Evolutionary conservation across 2,329 filamentous ascomycete genomes (phyloP).

Genomic region (Gremmenia infestans): DNA sequence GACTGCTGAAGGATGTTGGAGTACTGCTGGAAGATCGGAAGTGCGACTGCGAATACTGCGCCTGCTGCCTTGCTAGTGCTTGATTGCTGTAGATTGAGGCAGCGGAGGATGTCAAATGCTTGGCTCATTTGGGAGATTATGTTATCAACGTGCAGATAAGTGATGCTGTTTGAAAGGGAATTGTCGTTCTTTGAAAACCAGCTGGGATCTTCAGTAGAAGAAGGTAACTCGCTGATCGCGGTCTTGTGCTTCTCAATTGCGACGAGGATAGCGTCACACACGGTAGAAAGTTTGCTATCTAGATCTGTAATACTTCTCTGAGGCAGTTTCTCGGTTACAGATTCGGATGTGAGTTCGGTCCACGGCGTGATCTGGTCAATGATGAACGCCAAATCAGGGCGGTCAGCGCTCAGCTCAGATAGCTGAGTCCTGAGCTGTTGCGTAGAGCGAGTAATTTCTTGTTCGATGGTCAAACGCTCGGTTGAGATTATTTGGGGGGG

Average conservation of each 20-base stretch:
- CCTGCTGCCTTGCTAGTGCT: conserved; percentile 42
- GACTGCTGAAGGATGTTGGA: conserved; percentile 53
- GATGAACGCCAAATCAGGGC: conserved; percentile 59
- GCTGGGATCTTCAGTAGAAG: conserved; percentile 53
- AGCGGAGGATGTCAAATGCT: conserved; percentile 41
- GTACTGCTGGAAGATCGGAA: conserved; percentile 75
- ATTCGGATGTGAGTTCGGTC: conserved; percentile 37
- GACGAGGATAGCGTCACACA: conserved; percentile 74
- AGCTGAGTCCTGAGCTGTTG: conserved; percentile 32
- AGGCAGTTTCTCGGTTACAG: conserved; percentile 4
- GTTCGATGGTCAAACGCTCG: conserved; percentile 25
- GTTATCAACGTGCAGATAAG: conserved; percentile 23
- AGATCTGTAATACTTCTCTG: conserved; percentile 37
- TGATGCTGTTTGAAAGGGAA: conserved; percentile 22
- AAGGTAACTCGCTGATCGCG: conserved; percentile 48
- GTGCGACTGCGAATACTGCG: conserved; percentile 54
- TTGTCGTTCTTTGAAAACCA: conserved; percentile 51
- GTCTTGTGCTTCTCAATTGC: conserved; percentile 69
- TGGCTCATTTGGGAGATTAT: conserved; percentile 35
- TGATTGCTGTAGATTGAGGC: conserved; percentile 39
- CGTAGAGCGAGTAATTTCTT: conserved; percentile 12
- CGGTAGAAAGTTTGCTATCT: conserved; percentile 52
- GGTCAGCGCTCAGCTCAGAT: conserved; percentile 36
- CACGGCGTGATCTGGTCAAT: conserved; percentile 63
- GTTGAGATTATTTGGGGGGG: conserved; percentile 47